These are phyloP conservation scores for Meyerozyma elateridarum DNA, from an alignment of 1,139 yeast genomes.

Conservation along the genomic window DNA sequence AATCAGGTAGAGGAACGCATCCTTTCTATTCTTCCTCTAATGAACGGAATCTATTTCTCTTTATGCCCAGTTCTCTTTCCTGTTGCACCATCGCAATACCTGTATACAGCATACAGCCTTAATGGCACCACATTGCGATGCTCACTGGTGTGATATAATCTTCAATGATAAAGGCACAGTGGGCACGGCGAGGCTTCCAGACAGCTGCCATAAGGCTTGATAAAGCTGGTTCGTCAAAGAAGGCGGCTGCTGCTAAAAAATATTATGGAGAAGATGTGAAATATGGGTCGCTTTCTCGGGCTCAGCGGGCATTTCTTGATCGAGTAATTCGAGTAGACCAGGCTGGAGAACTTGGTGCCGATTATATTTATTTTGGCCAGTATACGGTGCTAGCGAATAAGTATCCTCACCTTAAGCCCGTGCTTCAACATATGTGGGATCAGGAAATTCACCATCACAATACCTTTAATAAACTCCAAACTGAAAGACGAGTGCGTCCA, in stretches of 20 bases:
- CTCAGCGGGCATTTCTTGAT: constrained; percentile 69
- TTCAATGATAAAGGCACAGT: too few species aligned
- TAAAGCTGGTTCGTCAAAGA: too few species aligned
- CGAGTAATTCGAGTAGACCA: constrained; percentile 88
- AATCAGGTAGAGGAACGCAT: not conserved
- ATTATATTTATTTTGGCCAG: constrained; percentile 90
- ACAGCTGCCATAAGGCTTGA: too few species aligned
- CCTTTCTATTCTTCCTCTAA: not conserved
- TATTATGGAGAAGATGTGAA: constrained; percentile 14
- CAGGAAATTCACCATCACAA: constrained; percentile 89
- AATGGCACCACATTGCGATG: too few species aligned
- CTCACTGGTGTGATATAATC: too few species aligned
- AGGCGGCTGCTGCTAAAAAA: constrained; percentile 15
- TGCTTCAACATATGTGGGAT: constrained; percentile 95
- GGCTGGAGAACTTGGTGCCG: constrained; percentile 98
- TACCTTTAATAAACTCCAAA: constrained; percentile 76
- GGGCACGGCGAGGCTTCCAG: too few species aligned
- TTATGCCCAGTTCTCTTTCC: too few species aligned
- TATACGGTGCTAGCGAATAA: constrained; percentile 67
- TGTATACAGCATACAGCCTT: too few species aligned
- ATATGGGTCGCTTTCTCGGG: constrained; percentile 45
- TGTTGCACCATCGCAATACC: too few species aligned
- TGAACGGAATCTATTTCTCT: not conserved
- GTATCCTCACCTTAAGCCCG: constrained; percentile 65
- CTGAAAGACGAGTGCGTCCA: constrained; percentile 80